Evolutionary conservation across 768 basidiomycete species (phyloP).

Genomic region (Phallus indusiatus): DNA sequence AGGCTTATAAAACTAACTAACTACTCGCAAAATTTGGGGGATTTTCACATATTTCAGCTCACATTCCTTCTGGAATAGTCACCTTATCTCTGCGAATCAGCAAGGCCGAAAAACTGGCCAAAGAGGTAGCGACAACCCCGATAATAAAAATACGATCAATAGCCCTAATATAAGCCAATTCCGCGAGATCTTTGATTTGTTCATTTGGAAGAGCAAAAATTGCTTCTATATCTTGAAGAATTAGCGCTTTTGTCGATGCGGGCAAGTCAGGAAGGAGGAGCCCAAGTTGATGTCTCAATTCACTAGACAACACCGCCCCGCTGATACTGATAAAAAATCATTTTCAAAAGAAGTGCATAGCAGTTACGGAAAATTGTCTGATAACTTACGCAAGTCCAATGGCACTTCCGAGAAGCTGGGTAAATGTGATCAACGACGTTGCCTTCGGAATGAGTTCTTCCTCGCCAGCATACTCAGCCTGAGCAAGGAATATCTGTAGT

Average conservation of each 20-base stretch:
- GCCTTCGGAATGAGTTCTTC: conserved; percentile 18
- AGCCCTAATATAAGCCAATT: neutral
- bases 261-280: neutral
- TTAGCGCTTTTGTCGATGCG: neutral
- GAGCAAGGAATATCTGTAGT: conserved; percentile 13
- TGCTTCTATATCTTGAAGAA: neutral
- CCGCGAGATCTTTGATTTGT: neutral
- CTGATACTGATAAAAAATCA: neutral
- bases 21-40: too few species aligned
- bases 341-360: neutral
- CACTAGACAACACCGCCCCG: neutral
- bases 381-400: neutral
- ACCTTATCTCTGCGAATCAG: neutral
- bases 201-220: neutral
- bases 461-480: conserved; percentile 17
- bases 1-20: too few species aligned
- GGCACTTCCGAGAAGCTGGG: neutral
- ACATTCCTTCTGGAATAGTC: neutral
- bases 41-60: too few species aligned
- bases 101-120: neutral
- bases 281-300: neutral
- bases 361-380: neutral
- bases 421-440: conserved; percentile 17
- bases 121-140: neutral
- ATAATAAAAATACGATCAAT: neutral